Base-by-base conservation (phyloP, 208 protist species). In the Jaenimonas drosophilae region DNA sequence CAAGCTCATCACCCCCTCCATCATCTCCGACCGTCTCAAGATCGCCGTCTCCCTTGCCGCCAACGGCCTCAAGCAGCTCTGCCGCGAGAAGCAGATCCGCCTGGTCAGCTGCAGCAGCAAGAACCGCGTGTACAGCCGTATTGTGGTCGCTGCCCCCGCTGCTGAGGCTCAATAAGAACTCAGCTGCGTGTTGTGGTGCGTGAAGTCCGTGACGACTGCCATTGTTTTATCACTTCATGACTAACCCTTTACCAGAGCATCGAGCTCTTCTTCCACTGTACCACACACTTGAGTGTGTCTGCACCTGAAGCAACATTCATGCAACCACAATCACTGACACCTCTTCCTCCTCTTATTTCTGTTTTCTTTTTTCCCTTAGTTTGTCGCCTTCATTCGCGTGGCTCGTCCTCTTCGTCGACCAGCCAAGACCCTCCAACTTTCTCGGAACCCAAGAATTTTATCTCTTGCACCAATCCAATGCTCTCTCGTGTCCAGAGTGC, bases 21-120 rank as follows among this genome's bases (percentile, higher is more conserved):
- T 89, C 63, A 81, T 96, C 50, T 88, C 77, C 38, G 85, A 96
- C 57, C 74, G 82, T 20, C 76, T 96, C 25, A 89, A 91, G 70
- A 76, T 93, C 55, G 61, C 74, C 69, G 82, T 86, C 51, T 70
- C 77, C 45, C 67, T 92, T 52, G 88, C 88, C 64, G 70, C 59
- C 47, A 66, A 66, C 20, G 84, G 75, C 20, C 76, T 96, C 41
- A 88, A 91, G 75, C 71, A 91, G 63, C 63, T 96, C 33, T 83
- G 81, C 76, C 70, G 60, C 33, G 64, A 94, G 64, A 74, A 74
- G 56, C 63, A 70, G 43, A 92, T 96, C 44, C 64, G 69, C 29
- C 71, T 87, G 23, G 76, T 92, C 29, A 71, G 71, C 17, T 82
- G 68, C 66, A 74, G 72, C 59, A 82, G 60, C 69, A 91, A 85